These are phyloP conservation scores for Areca catechu DNA, from an alignment of 176 grass and related monocot genomes.

Conservation along the genomic window DNA sequence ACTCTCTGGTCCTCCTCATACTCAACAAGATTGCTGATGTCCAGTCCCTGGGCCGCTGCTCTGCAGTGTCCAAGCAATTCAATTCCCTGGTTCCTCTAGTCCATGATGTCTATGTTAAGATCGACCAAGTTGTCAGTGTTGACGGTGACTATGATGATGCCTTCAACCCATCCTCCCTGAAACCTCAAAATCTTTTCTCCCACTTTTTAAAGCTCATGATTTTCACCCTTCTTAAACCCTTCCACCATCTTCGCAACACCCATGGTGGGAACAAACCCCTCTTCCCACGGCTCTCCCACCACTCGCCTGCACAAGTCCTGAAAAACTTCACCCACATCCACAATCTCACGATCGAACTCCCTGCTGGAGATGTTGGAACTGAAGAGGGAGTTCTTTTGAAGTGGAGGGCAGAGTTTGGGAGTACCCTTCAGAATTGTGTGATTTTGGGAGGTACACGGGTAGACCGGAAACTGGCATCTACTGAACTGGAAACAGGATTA, in stretches of 20 bases:
- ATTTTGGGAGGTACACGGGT: conserved; percentile 65
- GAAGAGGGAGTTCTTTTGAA: conserved; percentile 66
- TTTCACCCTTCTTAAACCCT: conserved; percentile 49
- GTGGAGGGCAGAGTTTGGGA: conserved; percentile 68
- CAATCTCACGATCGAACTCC: conserved; percentile 60
- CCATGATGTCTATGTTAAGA: conserved; percentile 61
- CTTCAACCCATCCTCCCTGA: conserved; percentile 27
- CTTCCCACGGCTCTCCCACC: conserved; percentile 52
- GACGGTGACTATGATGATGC: conserved; percentile 50
- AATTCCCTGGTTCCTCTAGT: conserved; percentile 51
- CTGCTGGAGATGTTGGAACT: conserved; percentile 48
- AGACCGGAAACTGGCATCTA: conserved; percentile 11
- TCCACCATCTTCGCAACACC: conserved; percentile 30
- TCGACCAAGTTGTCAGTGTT: conserved; percentile 53
- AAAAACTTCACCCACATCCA: conserved; percentile 53
- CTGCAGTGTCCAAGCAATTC: conserved; percentile 64
- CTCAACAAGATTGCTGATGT: conserved; percentile 73
- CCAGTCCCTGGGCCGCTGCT: conserved; percentile 57
- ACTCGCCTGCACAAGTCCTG: conserved; percentile 67
- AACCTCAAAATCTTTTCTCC: conserved; percentile 40
- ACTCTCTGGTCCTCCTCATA: conserved; percentile 63
- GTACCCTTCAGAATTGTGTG: conserved; percentile 74
- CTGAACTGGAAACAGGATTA: conserved; percentile 8
- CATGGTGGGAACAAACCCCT: conserved; percentile 20
- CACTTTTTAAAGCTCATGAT: conserved; percentile 57